Evolutionary conservation across 83 land plant genomes (phyloP), one percentile per base, ranked within the genome.

Genomic region (Picea abies): DNA sequence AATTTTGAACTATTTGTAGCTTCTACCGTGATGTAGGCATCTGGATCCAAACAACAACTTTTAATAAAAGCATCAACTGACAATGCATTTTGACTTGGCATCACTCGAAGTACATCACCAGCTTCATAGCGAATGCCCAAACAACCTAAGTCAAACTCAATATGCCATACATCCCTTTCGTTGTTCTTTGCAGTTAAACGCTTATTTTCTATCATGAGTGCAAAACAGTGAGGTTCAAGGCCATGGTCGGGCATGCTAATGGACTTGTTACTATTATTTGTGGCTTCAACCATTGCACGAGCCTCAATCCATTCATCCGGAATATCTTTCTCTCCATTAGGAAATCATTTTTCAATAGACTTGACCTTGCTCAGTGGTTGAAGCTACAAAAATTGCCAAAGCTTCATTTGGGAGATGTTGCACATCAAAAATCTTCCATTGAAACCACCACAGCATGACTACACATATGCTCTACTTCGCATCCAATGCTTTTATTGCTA

Each of bases 141-240:
- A 52, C 81, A 82, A 65, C 8, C 4, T 61, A 14, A 77, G 49
- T 92, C 94, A 58, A 94, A 85, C 69, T 91, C 94, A 63, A 94
- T 81, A 86, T 94, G 92, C 17, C 89, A 90, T 22, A 92, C 94
- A 84, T 94, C 94, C 78, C 84, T 91, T 32, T 84, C 92, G 83
- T 52, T 32, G 26, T 66, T 82, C 26, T 60, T 23, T 72, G 63
- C 80, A 17, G 90, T 91, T 83, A 94, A 58, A 29, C 70, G 85
- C 14, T 79, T 65, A 69, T 92, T 94, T 76, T 79, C 80, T 63
- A 83, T 81, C 58, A 73, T 73, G 26, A 1, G 77, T 73, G 77
- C 58, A 73, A 73, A 44, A 22, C 77, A 73, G 25, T 73, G 77
- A 29, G 56, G 2, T 73, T 49, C 9, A 47, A n/a, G 16, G 16